phyloP scores from a whole-genome alignment of 805 yeast species.

The Barnettozyma siamensis region DNA sequence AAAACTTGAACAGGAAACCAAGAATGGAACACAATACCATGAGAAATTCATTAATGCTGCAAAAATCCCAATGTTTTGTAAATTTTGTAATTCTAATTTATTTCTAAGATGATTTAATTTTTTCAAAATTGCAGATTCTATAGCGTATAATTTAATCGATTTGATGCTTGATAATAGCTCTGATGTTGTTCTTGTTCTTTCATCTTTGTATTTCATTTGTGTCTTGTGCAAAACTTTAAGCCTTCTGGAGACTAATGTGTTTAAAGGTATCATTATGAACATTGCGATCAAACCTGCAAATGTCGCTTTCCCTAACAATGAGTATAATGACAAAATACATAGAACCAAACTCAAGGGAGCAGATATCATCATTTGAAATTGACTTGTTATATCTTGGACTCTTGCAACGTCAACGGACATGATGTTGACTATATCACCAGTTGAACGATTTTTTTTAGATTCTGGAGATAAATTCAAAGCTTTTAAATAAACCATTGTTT shows the following conservation, averaged over 20 bases:
- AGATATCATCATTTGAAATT: constrained; percentile 48
- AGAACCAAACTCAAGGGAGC: constrained; percentile 53
- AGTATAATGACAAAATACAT: constrained; percentile 48
- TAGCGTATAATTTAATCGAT: constrained; percentile 60
- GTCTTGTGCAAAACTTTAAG: constrained; percentile 41
- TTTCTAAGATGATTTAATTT: constrained; percentile 50
- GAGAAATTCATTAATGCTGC: constrained; percentile 45
- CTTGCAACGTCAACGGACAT: constrained; percentile 72
- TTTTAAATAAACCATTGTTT: constrained; percentile 65
- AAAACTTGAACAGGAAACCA: constrained; percentile 59
- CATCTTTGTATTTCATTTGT: constrained; percentile 60
- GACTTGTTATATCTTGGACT: constrained; percentile 52
- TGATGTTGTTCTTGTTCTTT: constrained; percentile 50
- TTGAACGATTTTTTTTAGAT: constrained; percentile 50
- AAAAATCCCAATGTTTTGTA: constrained; percentile 42
- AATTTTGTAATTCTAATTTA: constrained; percentile 47
- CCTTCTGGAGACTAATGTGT: constrained; percentile 40
- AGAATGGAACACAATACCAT: constrained; percentile 60
- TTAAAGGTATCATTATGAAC: constrained; percentile 52
- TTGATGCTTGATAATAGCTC: constrained; percentile 58
- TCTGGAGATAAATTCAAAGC: constrained; percentile 63
- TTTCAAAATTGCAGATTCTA: constrained; percentile 61
- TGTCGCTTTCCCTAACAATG: constrained; percentile 52
- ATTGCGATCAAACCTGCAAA: constrained; percentile 51
- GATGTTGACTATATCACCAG: constrained; percentile 78